Evolutionary conservation across 202 grass and related monocot genomes (phyloP).

Genomic region (Brachypodium distachyon): DNA sequence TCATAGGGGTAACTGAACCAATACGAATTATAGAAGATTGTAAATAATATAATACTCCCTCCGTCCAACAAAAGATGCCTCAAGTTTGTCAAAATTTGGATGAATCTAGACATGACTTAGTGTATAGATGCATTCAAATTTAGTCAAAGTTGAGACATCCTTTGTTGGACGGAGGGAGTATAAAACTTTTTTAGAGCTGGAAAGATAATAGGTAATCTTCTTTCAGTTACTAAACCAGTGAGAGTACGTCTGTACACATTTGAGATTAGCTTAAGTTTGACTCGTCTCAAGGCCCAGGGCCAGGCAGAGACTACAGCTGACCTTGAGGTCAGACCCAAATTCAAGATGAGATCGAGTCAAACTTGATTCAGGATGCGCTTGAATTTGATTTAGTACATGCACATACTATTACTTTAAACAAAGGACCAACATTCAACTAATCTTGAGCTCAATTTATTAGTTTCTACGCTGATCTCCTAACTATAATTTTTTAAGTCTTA

Average conservation of each 20-base stretch:
- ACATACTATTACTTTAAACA: background rate
- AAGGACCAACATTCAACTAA: background rate
- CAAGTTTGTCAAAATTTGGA: no score
- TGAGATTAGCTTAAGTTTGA: background rate
- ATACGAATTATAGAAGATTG: background rate
- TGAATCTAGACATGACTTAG: no score
- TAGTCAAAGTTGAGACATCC: no score
- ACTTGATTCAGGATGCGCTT: background rate
- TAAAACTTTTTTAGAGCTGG: no score
- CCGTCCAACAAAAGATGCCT: no score
- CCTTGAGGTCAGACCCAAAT: no score
- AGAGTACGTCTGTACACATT: no score
- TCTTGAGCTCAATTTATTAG: background rate
- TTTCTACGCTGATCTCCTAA: background rate
- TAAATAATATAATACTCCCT: background rate
- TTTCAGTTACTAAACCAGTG: no score
- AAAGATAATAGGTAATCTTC: no score
- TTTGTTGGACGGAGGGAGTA: no score
- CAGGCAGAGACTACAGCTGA: no score
- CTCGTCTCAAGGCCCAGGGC: background rate
- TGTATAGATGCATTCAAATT: no score
- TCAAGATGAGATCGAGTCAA: background rate
- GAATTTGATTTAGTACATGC: background rate
- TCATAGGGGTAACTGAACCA: background rate
- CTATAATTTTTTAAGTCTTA: background rate